Evolutionary conservation across 352 stramenopile genomes (phyloP), one percentile per base, ranked within the genome.

Genomic region (Aphanomyces cochlioides): DNA sequence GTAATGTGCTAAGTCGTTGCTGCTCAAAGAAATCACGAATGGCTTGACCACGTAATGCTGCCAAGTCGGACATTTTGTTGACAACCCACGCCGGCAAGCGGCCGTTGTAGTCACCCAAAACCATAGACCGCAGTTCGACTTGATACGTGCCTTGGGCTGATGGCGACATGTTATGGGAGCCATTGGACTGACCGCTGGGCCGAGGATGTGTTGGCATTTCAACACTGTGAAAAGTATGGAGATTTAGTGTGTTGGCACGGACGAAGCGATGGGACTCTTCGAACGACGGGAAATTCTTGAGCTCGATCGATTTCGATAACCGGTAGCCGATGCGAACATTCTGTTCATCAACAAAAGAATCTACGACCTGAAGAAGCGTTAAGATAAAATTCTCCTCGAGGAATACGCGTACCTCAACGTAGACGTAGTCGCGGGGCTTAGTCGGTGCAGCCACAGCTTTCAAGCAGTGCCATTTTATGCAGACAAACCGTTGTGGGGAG

Each of bases 391-490:
- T 28, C 28, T 28, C 28, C 28, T 28, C 28, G 38, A 48, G 43
- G 21, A 17, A 5, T 34, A 34, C 13, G 21, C 36, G 40, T 66
- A 72, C 50, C 61, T 93, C 86, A 36, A 92, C 79, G 74, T 93
- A 93, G 3, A 93, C 76, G 76, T 91, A 93, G 77, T 93, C 86
- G 4, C 86, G 74, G 56, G 90, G 82, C 60, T 87, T 92, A 59
- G 86, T 78, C 8, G 84, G 89, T 8, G 86, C 82, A 34, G 86
- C 84, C 5, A 90, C 72, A 36, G 84, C 90, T 50, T 85, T 86
- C 71, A 89, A 76, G 60, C 83, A 88, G 58, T 93, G 83, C 83
- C 84, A 93, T 74, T 93, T 93, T 54, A 93, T 73, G 64, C 86
- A 91, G 47, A 85, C 84, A 40, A 89, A 93, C 15, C 86, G 86